A percentile compares a stretch with the other conserved stretches of the same genome.
These are phyloP conservation scores for Maudiozyma saulgeensis DNA, from an alignment of 805 yeast genomes.

Conservation along the genomic window DNA sequence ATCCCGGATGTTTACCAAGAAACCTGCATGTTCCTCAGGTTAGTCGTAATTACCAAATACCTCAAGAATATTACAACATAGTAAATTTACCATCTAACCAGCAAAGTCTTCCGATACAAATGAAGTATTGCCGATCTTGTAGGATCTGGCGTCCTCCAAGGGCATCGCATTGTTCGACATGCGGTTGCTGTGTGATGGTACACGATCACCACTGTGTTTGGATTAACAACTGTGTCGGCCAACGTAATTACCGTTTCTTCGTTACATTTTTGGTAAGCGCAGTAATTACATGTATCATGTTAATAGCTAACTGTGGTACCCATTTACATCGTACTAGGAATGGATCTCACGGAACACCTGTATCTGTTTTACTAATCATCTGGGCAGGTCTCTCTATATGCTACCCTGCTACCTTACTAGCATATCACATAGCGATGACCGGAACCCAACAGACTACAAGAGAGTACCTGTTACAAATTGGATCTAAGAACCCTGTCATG, in stretches of 20 bases:
- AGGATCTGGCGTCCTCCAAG: constrained; percentile 70
- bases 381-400: constrained; percentile 36
- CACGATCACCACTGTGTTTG: constrained; percentile 68
- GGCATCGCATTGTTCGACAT: constrained; percentile 62
- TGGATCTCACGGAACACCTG: constrained; percentile 23
- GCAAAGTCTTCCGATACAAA: constrained; percentile 22
- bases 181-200: constrained; percentile 51
- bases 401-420: constrained; percentile 48
- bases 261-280: constrained; percentile 38
- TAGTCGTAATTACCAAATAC: constrained; percentile 28
- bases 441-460: constrained; percentile 59
- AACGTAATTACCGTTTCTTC: constrained; percentile 58
- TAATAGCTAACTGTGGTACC: constrained; percentile 17
- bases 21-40: constrained; percentile 46
- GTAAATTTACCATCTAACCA: constrained; percentile 39
- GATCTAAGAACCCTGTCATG: constrained; percentile 28
- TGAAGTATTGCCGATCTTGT: constrained; percentile 57
- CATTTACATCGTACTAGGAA: constrained; percentile 12
- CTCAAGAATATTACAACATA: constrained; percentile 48
- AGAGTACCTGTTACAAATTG: constrained; percentile 49
- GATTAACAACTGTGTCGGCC: constrained; percentile 71
- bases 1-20: constrained; percentile 64
- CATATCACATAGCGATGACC: constrained; percentile 46
- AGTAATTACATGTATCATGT: constrained; percentile 23
- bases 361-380: constrained; percentile 44